A percentile compares a stretch with the other conserved stretches of the same genome.
phyloP scores from a whole-genome alignment of 163 green algal species.

The Scenedesmus sp. region DNA sequence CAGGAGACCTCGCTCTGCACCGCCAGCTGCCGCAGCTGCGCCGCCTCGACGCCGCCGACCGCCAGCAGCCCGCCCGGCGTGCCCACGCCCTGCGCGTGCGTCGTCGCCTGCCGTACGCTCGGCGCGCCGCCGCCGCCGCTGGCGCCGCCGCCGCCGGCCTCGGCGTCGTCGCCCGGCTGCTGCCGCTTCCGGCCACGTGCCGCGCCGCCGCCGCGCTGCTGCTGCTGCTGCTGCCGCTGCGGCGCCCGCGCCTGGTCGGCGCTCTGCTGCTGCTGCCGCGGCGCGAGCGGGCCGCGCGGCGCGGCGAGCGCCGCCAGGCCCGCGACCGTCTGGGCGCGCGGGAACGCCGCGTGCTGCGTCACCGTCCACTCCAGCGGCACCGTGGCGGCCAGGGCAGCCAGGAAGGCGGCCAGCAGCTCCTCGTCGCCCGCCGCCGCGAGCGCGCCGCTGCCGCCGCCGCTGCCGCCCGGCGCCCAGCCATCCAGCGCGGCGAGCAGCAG shows the following conservation, averaged over 20 bases:
- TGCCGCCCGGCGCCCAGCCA: no score
- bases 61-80: constrained; percentile 21
- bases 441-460: no score
- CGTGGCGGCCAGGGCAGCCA: background rate
- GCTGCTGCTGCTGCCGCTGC: constrained; percentile 5
- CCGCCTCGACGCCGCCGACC: constrained; percentile 28
- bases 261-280: background rate
- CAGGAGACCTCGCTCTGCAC: constrained; percentile 29
- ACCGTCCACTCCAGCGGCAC: background rate
- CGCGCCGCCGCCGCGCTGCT: background rate
- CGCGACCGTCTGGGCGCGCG: no score
- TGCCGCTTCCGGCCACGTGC: background rate
- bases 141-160: background rate
- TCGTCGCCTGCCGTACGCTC: background rate
- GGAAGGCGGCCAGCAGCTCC: background rate
- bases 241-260: background rate
- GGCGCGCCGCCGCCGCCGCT: background rate
- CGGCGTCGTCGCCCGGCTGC: background rate
- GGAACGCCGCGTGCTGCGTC: no score
- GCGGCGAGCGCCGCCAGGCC: no score
- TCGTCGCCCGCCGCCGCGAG: background rate
- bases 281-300: no score
- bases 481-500: no score
- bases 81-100: constrained; percentile 15
- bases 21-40: constrained; percentile 1